Conservation (phyloP, 2,329 filamentous ascomycete species). For the Talaromyces sp. region DNA sequence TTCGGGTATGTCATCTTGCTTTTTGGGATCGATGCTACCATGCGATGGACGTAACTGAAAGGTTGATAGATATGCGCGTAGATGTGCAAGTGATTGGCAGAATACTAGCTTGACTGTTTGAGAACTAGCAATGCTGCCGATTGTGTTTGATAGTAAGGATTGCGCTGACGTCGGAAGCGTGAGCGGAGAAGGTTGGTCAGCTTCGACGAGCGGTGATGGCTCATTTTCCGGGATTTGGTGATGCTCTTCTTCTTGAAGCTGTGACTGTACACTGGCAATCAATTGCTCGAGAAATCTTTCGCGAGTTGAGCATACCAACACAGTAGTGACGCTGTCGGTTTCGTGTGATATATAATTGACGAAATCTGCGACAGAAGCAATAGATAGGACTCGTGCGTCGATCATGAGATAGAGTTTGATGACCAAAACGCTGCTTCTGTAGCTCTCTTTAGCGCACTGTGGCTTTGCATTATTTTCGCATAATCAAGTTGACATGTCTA, state of each 20-base stretch:
- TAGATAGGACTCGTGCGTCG: slow-evolving; percentile 24
- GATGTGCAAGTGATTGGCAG: slow-evolving; percentile 69
- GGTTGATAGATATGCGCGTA: slow-evolving; percentile 71
- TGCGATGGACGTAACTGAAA: slow-evolving; percentile 1
- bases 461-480: neutral
- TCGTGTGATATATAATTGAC: slow-evolving; percentile 61
- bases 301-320: slow-evolving; percentile 68
- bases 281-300: slow-evolving; percentile 63
- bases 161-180: neutral
- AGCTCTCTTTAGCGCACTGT: neutral
- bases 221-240: slow-evolving; percentile 1
- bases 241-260: neutral
- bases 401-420: slow-evolving; percentile 6
- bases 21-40: neutral
- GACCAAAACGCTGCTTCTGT: neutral
- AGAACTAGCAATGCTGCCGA: slow-evolving; percentile 67
- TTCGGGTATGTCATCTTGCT: slow-evolving; percentile 6
- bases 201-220: neutral
- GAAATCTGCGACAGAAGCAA: slow-evolving; percentile 53
- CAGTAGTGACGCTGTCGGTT: slow-evolving; percentile 57
- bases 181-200: neutral
- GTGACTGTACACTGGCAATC: slow-evolving; percentile 42
- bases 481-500: neutral
- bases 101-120: slow-evolving; percentile 69
- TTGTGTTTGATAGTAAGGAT: slow-evolving; percentile 57